phyloP scores from a whole-genome alignment of 176 grass and related monocot genomes.

The Ensete glaucum region DNA sequence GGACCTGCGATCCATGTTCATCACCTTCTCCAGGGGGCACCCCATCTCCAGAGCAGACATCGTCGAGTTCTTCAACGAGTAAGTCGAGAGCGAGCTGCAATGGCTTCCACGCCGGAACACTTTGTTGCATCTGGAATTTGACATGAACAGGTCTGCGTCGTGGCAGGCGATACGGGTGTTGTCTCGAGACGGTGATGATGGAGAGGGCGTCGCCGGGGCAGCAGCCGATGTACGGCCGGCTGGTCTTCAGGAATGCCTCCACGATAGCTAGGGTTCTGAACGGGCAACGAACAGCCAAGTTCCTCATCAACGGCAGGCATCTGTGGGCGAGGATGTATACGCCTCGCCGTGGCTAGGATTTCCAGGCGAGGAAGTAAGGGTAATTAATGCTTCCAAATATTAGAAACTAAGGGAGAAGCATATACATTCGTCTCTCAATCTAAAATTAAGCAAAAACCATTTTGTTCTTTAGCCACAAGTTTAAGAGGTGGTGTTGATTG shows the following conservation, averaged over 20 bases:
- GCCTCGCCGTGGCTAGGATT: not conserved
- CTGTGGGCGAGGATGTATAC: constrained; percentile 60
- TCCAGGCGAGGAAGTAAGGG: no score
- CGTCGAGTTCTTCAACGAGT: constrained; percentile 48
- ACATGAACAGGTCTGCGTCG: not conserved
- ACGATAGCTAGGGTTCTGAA: constrained; percentile 45
- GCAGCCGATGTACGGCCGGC: constrained; percentile 45
- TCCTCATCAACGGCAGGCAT: constrained; percentile 57
- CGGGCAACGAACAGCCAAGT: constrained; percentile 45
- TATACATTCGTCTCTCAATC: no score
- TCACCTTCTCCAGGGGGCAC: constrained; percentile 61
- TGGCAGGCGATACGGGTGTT: constrained; percentile 46
- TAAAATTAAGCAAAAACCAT: no score
- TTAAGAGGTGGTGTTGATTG: no score
- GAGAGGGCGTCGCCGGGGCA: constrained; percentile 32
- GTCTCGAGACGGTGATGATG: constrained; percentile 44
- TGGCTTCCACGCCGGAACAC: no score
- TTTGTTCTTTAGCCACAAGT: no score
- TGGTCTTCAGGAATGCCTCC: constrained; percentile 34
- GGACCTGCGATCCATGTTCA: constrained; percentile 58
- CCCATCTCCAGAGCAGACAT: constrained; percentile 50
- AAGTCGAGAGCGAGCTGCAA: constrained; percentile 11
- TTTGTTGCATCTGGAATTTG: no score
- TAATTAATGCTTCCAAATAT: no score
- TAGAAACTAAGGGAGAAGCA: no score